Base-by-base conservation (phyloP, 345 rosid genomes). In the Arabidopsis thaliana region DNA sequence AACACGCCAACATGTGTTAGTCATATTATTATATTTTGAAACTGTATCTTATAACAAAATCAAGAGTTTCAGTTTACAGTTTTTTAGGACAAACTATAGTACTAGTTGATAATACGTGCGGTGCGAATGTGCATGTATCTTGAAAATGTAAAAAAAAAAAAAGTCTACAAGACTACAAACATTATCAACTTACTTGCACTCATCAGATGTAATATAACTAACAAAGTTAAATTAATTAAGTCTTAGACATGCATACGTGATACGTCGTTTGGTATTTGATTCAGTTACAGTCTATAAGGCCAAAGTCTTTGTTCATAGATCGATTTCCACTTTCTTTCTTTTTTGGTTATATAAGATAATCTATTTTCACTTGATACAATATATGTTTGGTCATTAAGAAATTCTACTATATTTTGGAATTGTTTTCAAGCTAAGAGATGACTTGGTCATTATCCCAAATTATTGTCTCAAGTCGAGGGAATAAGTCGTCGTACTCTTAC, bases 1-100 rank as follows among this genome's bases (percentile, higher is more conserved):
- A 36, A 76, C 65, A 69, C 51, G 49, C 71, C 42, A 76, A 76
- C 71, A 76, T 69, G 75, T 45, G 68, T 38, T 41, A 58, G 3
- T 22, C 45, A 28, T 46, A 57, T 56, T 45, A 48, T 59, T 46
- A 23, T 55, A 33, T 58, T 44, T 45, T 23, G 13, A 22, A 71
- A 46, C 10, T 34, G 4, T 59, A 16, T 20, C 34, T 9, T 57
- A 46, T 33, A n/a, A 28, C 7, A 36, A 36, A 44, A 63, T 50
- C 6, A 24, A 42, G 12, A 62, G 20, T 41, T 72, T 63, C 53
- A 32, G 8, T 50, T 71, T 7, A 59, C 50, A 22, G 53, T 52
- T 52, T 59, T 23, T 10, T 69, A 1, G 63, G 69, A 51, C 24
- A 59, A 40, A 28, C 14, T 45, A 40, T 52, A 40, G 42, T 22